Evolutionary conservation across 345 rosid genomes (phyloP), one percentile per base, ranked within the genome.

Genomic region (Corchorus olitorius): DNA sequence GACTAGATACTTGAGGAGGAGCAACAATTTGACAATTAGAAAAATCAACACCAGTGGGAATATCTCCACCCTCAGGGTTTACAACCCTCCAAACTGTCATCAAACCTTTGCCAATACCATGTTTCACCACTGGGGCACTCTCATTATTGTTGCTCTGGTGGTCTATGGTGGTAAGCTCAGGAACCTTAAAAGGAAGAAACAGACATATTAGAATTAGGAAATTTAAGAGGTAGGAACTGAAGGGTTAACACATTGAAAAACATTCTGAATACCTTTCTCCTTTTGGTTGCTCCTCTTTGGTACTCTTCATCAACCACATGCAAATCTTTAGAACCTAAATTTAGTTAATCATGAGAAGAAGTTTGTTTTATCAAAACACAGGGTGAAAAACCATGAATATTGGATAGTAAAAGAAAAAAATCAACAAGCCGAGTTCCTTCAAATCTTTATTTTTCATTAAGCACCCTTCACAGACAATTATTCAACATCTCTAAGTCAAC

Each of bases 61-160:
- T 62, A 74, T 77, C 79, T 64, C 91, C 89, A 67, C 89, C 84
- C 48, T 78, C 70, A 62, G 94, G 97, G 85, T 93, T 91, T 78
- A 84, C 84, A 55, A 86, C 89, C 65, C 86, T 83, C 99, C 97
- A 93, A 53, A 84, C 92, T 61, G 97, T 89, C 98, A 96, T 96
- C 85, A 96, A 87, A 55, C 97, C 97, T 81, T 96, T 96, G 33
- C 99, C 99, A n/a, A 92, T 89, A 78, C 98, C 99, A 86, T 96
- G 97, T 77, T 87, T 96, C 84, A 17, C 89, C 69, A 60, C 77
- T 37, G 85, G 82, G 78, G 73, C 77, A 72, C 73, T 81, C 67
- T 77, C 67, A 64, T 72, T 59, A 62, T 45, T 63, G 72, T 70
- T 67, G 69, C 78, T 80, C 79, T 70, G 83, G 65, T 45, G 20